Evolutionary conservation across 1,139 yeast species (phyloP).

Genomic region (Protomyces gravidus): DNA sequence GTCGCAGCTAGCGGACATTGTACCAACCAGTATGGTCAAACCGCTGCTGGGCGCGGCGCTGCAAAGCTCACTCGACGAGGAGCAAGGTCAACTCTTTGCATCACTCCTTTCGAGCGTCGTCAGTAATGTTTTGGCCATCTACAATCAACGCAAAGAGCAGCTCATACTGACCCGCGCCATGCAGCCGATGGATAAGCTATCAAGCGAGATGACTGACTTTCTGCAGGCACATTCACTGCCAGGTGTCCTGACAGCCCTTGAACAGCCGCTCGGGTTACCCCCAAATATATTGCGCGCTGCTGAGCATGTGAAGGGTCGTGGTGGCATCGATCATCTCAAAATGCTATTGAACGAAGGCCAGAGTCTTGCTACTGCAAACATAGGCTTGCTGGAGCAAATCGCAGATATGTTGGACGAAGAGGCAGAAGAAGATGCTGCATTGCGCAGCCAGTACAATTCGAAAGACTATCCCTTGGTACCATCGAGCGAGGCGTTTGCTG

Average conservation of each 20-base stretch:
- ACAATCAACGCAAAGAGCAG: conserved; percentile 58
- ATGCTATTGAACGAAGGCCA: conserved; percentile 49
- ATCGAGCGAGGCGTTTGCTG: conserved; percentile 44
- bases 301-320: conserved; percentile 52
- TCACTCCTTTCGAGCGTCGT: conserved; percentile 63
- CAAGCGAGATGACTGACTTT: conserved; percentile 42
- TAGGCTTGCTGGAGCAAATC: conserved; percentile 47
- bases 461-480: conserved; percentile 49
- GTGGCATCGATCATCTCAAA: conserved; percentile 51
- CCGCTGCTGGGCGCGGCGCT: conserved; percentile 46
- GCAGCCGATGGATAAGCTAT: conserved; percentile 52
- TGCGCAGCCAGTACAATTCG: conserved; percentile 50
- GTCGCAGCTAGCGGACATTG: conserved; percentile 46
- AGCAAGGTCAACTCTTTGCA: conserved; percentile 45
- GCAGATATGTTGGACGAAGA: conserved; percentile 51
- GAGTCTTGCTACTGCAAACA: conserved; percentile 45
- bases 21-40: conserved; percentile 56
- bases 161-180: conserved; percentile 53
- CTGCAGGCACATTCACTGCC: conserved; percentile 46
- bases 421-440: conserved; percentile 52
- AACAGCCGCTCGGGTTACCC: conserved; percentile 62
- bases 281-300: conserved; percentile 53
- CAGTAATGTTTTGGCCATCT: conserved; percentile 64
- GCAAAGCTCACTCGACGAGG: conserved; percentile 36
- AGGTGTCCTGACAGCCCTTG: conserved; percentile 59